Evolutionary conservation across 2,329 filamentous ascomycete genomes (phyloP).

Genomic region (Corniculantispora saksenae): DNA sequence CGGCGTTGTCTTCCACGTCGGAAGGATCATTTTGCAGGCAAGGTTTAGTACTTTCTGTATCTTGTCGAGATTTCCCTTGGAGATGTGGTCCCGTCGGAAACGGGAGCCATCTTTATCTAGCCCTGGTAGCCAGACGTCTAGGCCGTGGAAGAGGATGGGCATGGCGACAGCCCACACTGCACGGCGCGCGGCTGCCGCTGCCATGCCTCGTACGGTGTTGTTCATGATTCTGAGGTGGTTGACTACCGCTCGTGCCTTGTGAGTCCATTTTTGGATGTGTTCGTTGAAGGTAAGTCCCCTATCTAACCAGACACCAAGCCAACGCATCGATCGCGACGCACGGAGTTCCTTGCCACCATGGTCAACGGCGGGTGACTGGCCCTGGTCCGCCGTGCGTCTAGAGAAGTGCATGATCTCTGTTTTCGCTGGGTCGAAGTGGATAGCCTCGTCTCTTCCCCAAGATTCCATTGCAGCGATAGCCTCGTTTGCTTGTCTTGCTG

Average conservation of each 20-base stretch:
- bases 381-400: not conserved
- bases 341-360: slow-evolving; percentile 8
- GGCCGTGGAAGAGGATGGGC: not conserved
- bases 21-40: not conserved
- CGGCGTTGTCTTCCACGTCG: slow-evolving; percentile 3
- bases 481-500: not conserved
- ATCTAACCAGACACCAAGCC: slow-evolving; percentile 6
- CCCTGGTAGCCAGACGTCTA: slow-evolving; percentile 5
- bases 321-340: not conserved
- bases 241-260: not conserved
- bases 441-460: slow-evolving; percentile 6
- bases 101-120: not conserved
- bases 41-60: slow-evolving; percentile 8
- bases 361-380: not conserved
- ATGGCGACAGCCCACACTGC: slow-evolving; percentile 3
- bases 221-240: slow-evolving; percentile 1
- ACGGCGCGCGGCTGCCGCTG: not conserved
- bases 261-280: not conserved
- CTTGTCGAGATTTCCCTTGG: slow-evolving; percentile 6
- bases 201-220: not conserved
- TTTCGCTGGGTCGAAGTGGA: slow-evolving; percentile 6
- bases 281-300: slow-evolving; percentile 16
- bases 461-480: slow-evolving; percentile 1
- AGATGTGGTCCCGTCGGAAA: slow-evolving; percentile 7
- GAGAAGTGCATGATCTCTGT: slow-evolving; percentile 8